phyloP scores from a whole-genome alignment of 306 rosid species.

The Ammopiptanthus mongolicus region DNA sequence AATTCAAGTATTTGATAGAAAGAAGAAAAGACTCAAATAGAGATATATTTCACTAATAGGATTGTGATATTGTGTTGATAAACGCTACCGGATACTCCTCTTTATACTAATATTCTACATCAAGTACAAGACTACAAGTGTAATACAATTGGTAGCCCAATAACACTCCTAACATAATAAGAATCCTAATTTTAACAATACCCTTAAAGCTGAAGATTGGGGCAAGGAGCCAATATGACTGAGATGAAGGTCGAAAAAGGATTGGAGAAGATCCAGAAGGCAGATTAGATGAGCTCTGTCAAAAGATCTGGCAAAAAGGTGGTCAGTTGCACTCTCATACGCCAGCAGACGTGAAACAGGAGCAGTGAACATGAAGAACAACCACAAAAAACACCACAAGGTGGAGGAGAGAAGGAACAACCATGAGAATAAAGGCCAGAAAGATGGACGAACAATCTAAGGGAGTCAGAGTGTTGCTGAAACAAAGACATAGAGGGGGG shows the following conservation, averaged over 20 bases:
- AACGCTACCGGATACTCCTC: background rate
- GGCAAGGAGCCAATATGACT: background rate
- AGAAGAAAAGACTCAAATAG: background rate
- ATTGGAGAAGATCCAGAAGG: background rate
- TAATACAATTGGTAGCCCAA: background rate
- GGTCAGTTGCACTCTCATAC: background rate
- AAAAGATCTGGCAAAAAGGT: background rate
- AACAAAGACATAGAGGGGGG: background rate
- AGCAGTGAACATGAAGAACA: too few relatives aligned
- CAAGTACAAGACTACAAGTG: background rate
- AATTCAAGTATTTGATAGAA: background rate
- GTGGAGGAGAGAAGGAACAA: background rate
- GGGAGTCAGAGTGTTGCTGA: background rate
- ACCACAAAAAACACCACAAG: background rate
- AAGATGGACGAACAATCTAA: background rate
- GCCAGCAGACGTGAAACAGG: background rate
- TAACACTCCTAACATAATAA: background rate
- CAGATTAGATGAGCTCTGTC: background rate
- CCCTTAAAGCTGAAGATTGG: background rate
- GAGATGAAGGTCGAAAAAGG: background rate
- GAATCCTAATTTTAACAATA: background rate
- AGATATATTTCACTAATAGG: background rate
- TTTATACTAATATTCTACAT: background rate
- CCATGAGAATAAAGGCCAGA: background rate
- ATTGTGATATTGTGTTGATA: background rate